Base-by-base conservation (phyloP, 2,329 filamentous ascomycete genomes). In the Fusarium scirpi region DNA sequence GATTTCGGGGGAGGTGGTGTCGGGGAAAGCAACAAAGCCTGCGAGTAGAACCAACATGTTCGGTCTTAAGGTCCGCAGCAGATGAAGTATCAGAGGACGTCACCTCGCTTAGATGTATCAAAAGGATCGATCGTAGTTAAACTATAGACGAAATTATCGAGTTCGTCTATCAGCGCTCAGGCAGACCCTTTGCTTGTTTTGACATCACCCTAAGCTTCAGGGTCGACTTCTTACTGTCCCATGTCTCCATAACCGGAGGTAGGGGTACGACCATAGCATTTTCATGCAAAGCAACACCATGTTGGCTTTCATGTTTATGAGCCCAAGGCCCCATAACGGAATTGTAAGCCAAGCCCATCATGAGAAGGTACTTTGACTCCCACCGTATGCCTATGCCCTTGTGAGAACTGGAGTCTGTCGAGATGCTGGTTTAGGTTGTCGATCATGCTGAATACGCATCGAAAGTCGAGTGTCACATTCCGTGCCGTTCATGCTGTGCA, bases 401-500 rank as follows among this genome's bases (percentile, higher is more conserved):
- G 41, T 11, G 43, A 32, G 24, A 34, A 58, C 30, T 65, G 43
- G 60, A 67, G 57, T 60, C 62, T 58, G 63, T 65, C 70, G 54
- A 48, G 47, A 67, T 54, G 29, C 32, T 41, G 57, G 46, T 61
- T 64, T 61, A 52, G 52, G 52, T 61, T 60, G 51, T 53, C 55
- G 65, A 62, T 71, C 67, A 71, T 67, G 45, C 54, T 62, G 41
- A 32, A 66, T 66, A 66, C 25, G 22, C 47, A 70, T 49, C 62
- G 34, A 64, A 62, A 60, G 57, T 58, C 45, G 52, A 56, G 62
- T 69, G 64, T 75, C 70, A 75, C 70, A 74, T 72, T 75, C 66
- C 68, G 67, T 58, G 62, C 65, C 58, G 62, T 63, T 67, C 55
- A 65, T 70, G 68, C 68, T 64, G 49, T 62, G 62, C 69, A 69